Percentiles rank a stretch among this genome's conserved stretches.
These are phyloP conservation scores for carrot (Daucus carota) DNA, from an alignment of 129 eudicot species.

Conservation along the genomic window DNA sequence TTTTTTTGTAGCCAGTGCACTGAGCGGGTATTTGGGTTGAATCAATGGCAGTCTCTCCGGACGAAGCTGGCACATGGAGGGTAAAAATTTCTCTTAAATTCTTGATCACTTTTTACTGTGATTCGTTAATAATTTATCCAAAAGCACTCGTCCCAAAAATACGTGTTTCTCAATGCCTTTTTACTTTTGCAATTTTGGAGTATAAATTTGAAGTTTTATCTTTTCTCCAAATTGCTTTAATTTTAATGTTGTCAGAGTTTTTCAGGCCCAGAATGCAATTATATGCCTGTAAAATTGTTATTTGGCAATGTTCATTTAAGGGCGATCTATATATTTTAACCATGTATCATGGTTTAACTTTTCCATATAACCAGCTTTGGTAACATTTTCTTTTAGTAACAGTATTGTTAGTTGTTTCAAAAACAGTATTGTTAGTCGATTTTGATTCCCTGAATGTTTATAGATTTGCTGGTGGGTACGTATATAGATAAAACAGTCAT, in stretches of 20 bases:
- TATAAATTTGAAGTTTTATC: constrained; percentile 13
- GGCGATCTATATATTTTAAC: neutral
- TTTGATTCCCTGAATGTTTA: too few species aligned
- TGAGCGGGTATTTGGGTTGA: constrained; percentile 70
- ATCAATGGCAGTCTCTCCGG: constrained; percentile 62
- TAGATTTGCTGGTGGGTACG: too few species aligned
- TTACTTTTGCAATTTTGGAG: constrained; percentile 20
- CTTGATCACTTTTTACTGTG: neutral
- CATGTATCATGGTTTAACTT: too few species aligned
- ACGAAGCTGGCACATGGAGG: constrained; percentile 80
- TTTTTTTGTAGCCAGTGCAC: constrained; percentile 42
- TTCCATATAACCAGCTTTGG: too few species aligned
- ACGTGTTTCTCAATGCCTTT: neutral
- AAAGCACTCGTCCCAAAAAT: neutral
- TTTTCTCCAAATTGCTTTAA: neutral
- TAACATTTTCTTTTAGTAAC: too few species aligned
- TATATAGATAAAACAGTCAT: too few species aligned
- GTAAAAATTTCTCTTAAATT: constrained; percentile 22
- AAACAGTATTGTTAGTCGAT: too few species aligned
- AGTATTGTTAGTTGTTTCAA: too few species aligned
- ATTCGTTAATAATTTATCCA: neutral
- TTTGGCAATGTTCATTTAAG: neutral
- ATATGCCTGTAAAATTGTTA: neutral
- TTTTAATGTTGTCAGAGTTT: neutral
- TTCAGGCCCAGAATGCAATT: neutral